phyloP scores from a whole-genome alignment of 1,284 basidiomycete species.

The Cryptococcus jaspeensis region DNA sequence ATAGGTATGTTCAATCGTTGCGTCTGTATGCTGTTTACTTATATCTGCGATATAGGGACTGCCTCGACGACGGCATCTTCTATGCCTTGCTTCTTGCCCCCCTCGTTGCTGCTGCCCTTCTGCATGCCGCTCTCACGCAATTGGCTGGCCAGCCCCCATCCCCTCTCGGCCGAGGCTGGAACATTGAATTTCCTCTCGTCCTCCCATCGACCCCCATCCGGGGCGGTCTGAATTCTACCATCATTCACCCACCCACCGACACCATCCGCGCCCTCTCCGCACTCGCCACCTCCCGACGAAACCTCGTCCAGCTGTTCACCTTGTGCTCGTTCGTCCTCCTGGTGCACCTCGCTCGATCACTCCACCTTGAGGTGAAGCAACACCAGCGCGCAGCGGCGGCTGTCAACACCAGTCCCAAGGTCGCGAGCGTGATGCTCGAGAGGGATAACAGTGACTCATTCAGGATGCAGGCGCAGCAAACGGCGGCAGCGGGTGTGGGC shows the following conservation, averaged over 20 bases:
- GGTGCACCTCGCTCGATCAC: constrained; percentile 70
- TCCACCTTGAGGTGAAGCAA: constrained; percentile 61
- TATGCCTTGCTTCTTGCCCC: constrained; percentile 77
- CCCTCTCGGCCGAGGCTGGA: constrained; percentile 63
- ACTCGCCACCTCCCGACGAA: constrained; percentile 67
- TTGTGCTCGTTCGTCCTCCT: constrained; percentile 75
- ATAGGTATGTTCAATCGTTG: constrained; percentile 31
- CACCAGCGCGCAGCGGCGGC: constrained; percentile 1
- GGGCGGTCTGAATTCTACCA: not conserved
- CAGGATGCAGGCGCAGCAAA: constrained; percentile 4
- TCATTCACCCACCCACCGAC: constrained; percentile 36
- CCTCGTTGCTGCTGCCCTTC: constrained; percentile 67
- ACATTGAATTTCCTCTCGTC: constrained; percentile 66
- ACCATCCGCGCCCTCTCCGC: constrained; percentile 59
- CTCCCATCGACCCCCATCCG: constrained; percentile 43
- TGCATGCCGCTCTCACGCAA: constrained; percentile 55
- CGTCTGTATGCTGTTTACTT: not conserved
- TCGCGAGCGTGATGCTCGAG: constrained; percentile 17
- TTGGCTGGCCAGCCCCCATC: constrained; percentile 31
- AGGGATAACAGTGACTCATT: constrained; percentile 23
- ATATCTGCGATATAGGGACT: constrained; percentile 58
- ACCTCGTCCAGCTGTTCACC: constrained; percentile 72
- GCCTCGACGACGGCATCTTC: constrained; percentile 76
- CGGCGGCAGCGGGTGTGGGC: not conserved
- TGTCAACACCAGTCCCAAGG: not conserved